Percentiles rank a stretch among this genome's conserved stretches.
These are phyloP conservation scores for Debaryomyces tyrocola DNA, from an alignment of 805 yeast genomes.

Conservation along the genomic window DNA sequence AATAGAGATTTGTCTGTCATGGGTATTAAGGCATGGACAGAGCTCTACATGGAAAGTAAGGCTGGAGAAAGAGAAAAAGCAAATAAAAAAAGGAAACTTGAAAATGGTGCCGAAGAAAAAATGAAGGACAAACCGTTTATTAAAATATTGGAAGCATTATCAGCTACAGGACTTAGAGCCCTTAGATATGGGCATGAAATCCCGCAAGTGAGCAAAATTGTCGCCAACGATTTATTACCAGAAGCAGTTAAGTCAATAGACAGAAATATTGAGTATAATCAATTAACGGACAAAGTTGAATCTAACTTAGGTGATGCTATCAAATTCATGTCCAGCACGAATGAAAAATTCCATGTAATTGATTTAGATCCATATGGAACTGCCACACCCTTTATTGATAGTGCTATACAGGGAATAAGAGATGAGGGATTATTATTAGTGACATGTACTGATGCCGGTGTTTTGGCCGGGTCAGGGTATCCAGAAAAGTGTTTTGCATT, in stretches of 20 bases:
- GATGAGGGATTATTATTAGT: constrained; percentile 85
- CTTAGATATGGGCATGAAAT: constrained; percentile 91
- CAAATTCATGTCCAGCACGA: constrained; percentile 58
- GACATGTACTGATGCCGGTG: constrained; percentile 96
- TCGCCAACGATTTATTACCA: constrained; percentile 87
- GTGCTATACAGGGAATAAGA: constrained; percentile 80
- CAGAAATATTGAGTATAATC: constrained; percentile 68
- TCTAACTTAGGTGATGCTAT: constrained; percentile 92
- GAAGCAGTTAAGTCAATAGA: constrained; percentile 84
- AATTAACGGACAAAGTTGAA: constrained; percentile 53
- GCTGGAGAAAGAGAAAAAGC: constrained; percentile 1
- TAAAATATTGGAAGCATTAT: constrained; percentile 80
- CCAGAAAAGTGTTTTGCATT: constrained; percentile 96
- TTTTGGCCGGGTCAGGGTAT: constrained; percentile 91
- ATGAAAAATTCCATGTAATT: constrained; percentile 69
- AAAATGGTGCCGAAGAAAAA: constrained; percentile 1
- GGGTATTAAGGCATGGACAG: constrained; percentile 85
- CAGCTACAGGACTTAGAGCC: constrained; percentile 95
- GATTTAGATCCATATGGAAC: constrained; percentile 98
- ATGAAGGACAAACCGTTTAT: constrained; percentile 44
- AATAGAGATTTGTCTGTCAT: constrained; percentile 87
- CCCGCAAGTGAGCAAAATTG: constrained; percentile 66
- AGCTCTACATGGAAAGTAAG: constrained; percentile 40
- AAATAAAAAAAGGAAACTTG: constrained; percentile 14
- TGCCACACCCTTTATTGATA: constrained; percentile 92